Base-by-base conservation (phyloP, 2,329 filamentous ascomycete species). In the Talaromyces sp. region DNA sequence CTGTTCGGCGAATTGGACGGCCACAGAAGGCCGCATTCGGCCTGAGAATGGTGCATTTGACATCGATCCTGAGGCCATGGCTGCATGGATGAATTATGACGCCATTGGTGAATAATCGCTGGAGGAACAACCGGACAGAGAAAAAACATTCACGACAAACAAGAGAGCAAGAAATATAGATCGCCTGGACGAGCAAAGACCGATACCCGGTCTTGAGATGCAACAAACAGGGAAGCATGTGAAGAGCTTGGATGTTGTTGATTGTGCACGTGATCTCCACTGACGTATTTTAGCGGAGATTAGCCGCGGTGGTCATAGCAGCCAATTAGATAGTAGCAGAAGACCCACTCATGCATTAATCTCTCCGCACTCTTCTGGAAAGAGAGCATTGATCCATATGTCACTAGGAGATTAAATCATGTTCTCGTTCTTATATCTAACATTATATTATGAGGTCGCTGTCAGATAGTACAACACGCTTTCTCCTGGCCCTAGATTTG, bases 1-100 rank as follows among this genome's bases (percentile, higher is more conserved):
- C 30, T 62, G 55, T 17, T 59, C 25, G 8, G 57, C 56, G 15
- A 59, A 59, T 28, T 53, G 36, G 9, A 30, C n/a, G 9, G 44
- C 52, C 17, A 52, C 58, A 27, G 47, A 47, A 11, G 60, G 44
- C 33, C 28, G 19, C 19, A 47, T 58, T 27, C 22, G 28, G 1
- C 44, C 44, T 25, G n/a, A 13, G 11, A 25, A 11, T 4, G 19
- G 22, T 6, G 44, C n/a, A 47, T 47, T 1, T 13, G 1, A 1
- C 44, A 8, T 47, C 44, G 44, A 47, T 25, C 11, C 44, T 22
- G 42, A 30, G 17, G 55, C 36, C 19, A 32, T 55, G 2, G 55
- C 30, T 11, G 30, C 17, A 47, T n/a, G 27, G 55, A 44, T 42
- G 4, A 47, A 51, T 9, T 28, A 19, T 15, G 47, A 53, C 19